A percentile compares a stretch with the other conserved stretches of the same genome.
Conservation (phyloP, 257 asterid species). For the Asclepias syriaca region DNA sequence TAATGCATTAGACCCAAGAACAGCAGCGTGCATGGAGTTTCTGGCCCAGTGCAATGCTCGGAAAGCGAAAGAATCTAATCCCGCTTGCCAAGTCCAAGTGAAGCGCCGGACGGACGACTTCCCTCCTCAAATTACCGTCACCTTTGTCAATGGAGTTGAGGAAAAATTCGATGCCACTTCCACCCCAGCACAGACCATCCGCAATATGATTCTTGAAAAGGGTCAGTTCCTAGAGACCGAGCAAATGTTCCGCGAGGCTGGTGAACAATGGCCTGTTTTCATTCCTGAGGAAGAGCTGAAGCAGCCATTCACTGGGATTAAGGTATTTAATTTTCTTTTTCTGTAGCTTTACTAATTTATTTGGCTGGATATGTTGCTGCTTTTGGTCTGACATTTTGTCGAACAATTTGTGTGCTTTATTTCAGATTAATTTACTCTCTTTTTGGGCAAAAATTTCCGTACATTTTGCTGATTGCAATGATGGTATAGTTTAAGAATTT, state of each 20-base stretch:
- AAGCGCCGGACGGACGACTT: conserved; percentile 92
- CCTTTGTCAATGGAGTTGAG: conserved; percentile 83
- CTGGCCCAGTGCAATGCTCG: conserved; percentile 90
- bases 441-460: background rate
- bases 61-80: conserved; percentile 85
- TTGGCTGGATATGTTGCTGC: background rate
- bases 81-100: conserved; percentile 77
- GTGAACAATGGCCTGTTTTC: conserved; percentile 90
- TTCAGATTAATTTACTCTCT: background rate
- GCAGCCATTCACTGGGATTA: conserved; percentile 57
- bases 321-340: conserved; percentile 34
- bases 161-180: conserved; percentile 78
- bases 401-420: conserved; percentile 23
- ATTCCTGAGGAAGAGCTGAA: conserved; percentile 69
- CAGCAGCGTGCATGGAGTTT: conserved; percentile 90
- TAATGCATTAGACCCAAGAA: conserved; percentile 85
- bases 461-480: background rate
- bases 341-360: background rate
- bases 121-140: conserved; percentile 83
- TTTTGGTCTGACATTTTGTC: conserved; percentile 32
- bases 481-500: background rate
- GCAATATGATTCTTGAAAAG: conserved; percentile 80
- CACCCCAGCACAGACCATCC: conserved; percentile 76
- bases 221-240: conserved; percentile 83
- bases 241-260: conserved; percentile 89